phyloP scores from a whole-genome alignment of 169 alveolate species.

The Plasmodium yoelii region DNA sequence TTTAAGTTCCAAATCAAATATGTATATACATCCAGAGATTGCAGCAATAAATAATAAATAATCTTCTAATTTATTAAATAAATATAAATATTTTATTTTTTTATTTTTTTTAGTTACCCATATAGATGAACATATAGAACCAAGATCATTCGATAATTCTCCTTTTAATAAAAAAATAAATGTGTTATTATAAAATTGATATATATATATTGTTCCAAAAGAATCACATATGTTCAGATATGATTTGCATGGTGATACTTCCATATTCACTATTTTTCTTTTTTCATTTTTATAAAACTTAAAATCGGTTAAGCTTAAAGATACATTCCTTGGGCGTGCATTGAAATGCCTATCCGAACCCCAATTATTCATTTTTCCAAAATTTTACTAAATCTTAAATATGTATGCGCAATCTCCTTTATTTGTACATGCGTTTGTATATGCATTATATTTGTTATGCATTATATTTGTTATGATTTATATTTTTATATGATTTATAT shows the following conservation, averaged over 20 bases:
- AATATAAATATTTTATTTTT: constrained; percentile 15
- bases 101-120: constrained; percentile 61
- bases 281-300: constrained; percentile 47
- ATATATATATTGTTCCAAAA: constrained; percentile 38
- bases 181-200: constrained; percentile 6
- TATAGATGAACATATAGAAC: constrained; percentile 17
- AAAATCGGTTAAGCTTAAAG: constrained; percentile 17
- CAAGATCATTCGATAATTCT: neutral
- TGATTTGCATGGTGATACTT: constrained; percentile 42
- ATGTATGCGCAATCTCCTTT: too few species aligned
- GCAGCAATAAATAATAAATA: constrained; percentile 31
- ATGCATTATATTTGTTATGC: too few species aligned
- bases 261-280: constrained; percentile 7
- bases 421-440: too few species aligned
- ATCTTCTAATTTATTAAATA: constrained; percentile 4
- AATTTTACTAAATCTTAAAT: too few species aligned
- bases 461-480: too few species aligned
- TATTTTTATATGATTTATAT: too few species aligned
- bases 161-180: constrained; percentile 17
- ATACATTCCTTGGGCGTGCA: neutral
- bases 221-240: constrained; percentile 51
- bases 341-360: neutral
- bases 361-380: too few species aligned
- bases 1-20: constrained; percentile 28
- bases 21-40: constrained; percentile 23